Conservation (phyloP, 106 monocot genomes). For the Acanthochlamys bracteata region DNA sequence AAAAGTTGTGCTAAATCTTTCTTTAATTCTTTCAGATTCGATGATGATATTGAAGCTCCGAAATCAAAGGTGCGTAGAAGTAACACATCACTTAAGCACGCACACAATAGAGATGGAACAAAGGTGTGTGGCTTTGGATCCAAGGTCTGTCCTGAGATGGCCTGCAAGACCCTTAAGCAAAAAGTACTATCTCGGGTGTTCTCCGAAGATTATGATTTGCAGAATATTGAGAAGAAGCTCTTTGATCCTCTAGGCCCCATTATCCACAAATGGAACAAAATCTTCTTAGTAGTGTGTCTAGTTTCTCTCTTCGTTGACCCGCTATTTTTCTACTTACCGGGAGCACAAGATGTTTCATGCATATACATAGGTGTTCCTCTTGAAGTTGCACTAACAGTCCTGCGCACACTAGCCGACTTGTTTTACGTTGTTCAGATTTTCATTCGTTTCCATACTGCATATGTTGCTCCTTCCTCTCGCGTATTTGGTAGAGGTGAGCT, state of each 20-base stretch:
- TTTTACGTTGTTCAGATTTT: conserved; percentile 63
- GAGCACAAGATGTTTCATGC: conserved; percentile 24
- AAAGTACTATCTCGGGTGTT: conserved; percentile 58
- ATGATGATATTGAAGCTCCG: conserved; percentile 15
- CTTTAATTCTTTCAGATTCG: conserved; percentile 23
- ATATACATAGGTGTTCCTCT: conserved; percentile 30
- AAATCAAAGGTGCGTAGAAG: background rate
- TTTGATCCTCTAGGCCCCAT: conserved; percentile 53
- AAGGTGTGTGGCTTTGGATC: background rate
- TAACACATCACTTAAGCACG: background rate
- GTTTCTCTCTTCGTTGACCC: conserved; percentile 77
- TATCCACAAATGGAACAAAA: conserved; percentile 59
- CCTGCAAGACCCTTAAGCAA: conserved; percentile 22
- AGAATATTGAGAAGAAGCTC: conserved; percentile 24
- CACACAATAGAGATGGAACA: background rate
- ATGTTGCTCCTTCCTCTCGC: conserved; percentile 75
- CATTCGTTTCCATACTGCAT: conserved; percentile 64
- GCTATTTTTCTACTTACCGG: conserved; percentile 66
- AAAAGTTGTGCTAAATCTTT: background rate
- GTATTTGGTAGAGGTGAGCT: conserved; percentile 91
- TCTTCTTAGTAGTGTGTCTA: conserved; percentile 45
- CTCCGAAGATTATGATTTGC: conserved; percentile 65
- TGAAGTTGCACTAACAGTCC: conserved; percentile 31
- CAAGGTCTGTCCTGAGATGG: conserved; percentile 14
- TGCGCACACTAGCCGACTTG: conserved; percentile 54